Evolutionary conservation across 1,284 basidiomycete species (phyloP), one percentile per base, ranked within the genome.

Genomic region (Boletellus deceptivus): DNA sequence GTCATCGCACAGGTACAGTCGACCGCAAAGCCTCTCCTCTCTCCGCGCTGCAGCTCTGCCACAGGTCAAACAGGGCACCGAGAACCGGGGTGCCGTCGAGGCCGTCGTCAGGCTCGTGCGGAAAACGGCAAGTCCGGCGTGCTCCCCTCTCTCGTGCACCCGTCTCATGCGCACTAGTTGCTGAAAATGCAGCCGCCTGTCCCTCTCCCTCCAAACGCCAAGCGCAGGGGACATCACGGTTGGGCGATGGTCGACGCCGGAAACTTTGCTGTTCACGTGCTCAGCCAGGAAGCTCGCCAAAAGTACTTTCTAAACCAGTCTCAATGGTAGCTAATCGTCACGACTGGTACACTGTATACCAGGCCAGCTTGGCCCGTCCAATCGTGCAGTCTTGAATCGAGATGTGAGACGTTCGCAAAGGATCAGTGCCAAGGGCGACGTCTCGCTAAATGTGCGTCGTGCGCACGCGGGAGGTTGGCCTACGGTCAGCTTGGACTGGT

Each of bases 171-270:
- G 14, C 31, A 5, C 1, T 52, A 85, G 85, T 70, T 86, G 16
- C 67, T 84, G 45, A 71, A 71, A 11, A 67, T 71, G 46, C 61
- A 76, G 9, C 83, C 85, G 1, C 82, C 83, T 6, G 58, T 88
- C 17, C 62, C 72, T 16, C 70, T 90, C 14, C 80, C 84, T 3
- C 77, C 77, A 13, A 86, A 86, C 55, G 72, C 77, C 22, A 83
- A 82, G 59, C 75, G 76, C 33, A 71, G 77, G 20, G 73, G 75
- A 45, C 75, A 79, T 55, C 81, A 83, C 50, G 86, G 85, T n/a
- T 91, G 89, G 88, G 84, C 83, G 2, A 82, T 91, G 82, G 72
- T 91, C 44, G 89, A 91, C 64, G 87, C 79, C 9, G 88, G 88
- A 33, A 75, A 81, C 38, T 88, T 89, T 72, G 89, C 82, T 3